Conservation (phyloP, 495 filamentous ascomycete genomes). For the Penicillium atrosanguineum region DNA sequence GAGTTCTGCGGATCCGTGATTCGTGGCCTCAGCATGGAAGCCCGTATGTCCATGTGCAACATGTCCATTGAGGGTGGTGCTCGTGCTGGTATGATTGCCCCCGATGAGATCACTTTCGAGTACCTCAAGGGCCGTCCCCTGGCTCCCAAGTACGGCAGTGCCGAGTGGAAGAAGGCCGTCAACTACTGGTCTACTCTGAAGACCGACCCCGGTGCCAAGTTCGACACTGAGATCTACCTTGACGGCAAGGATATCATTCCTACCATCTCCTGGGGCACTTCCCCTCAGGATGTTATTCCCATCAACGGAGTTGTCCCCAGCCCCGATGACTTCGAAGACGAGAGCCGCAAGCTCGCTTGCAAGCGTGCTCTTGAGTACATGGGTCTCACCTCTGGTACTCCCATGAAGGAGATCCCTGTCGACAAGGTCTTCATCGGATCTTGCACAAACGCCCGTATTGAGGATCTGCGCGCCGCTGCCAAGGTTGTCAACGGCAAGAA, state of each 20-base stretch:
- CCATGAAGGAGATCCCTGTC: slow-evolving; percentile 83
- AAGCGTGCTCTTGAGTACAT: slow-evolving; percentile 90
- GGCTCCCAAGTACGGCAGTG: slow-evolving; percentile 75
- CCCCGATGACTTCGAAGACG: slow-evolving; percentile 78
- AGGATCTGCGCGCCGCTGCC: slow-evolving; percentile 89
- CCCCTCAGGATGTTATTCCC: slow-evolving; percentile 90
- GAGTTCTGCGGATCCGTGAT: slow-evolving; percentile 97
- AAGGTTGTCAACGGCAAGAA: slow-evolving; percentile 81
- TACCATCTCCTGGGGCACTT: slow-evolving; percentile 96
- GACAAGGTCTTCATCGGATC: slow-evolving; percentile 99
- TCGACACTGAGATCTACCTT: slow-evolving; percentile 82
- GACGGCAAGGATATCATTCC: slow-evolving; percentile 90
- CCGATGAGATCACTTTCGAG: slow-evolving; percentile 89
- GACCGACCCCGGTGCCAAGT: slow-evolving; percentile 81
- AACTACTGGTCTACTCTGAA: slow-evolving; percentile 85
- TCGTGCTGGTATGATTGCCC: slow-evolving; percentile 93
- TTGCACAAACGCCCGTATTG: slow-evolving; percentile 95
- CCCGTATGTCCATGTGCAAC: slow-evolving; percentile 98
- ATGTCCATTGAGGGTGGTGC: slow-evolving; percentile 99
- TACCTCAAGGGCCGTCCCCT: slow-evolving; percentile 90
- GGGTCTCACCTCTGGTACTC: slow-evolving; percentile 80
- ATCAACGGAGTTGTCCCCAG: slow-evolving; percentile 89
- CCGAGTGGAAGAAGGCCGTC: slow-evolving; percentile 87
- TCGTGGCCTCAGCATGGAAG: slow-evolving; percentile 87
- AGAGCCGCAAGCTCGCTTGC: slow-evolving; percentile 73